These are phyloP conservation scores for Fagopyrum tataricum DNA, from an alignment of 148 eudicot species.

Conservation along the genomic window DNA sequence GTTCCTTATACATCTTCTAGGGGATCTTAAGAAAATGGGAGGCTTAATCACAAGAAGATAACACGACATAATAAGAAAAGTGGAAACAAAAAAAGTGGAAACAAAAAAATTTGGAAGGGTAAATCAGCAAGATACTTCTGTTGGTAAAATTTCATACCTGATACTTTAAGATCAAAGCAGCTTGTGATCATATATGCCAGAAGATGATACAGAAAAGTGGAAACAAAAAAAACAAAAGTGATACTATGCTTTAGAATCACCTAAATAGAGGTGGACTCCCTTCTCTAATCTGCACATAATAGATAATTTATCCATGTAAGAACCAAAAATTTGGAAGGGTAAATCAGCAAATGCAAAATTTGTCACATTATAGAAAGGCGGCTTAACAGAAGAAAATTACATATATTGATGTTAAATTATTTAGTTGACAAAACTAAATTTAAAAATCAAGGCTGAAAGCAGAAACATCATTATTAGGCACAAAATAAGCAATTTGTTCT, in stretches of 20 bases:
- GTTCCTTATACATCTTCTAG: too few relatives aligned
- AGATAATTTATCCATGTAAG: too few relatives aligned
- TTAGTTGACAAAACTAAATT: background rate
- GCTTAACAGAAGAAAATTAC: too few relatives aligned
- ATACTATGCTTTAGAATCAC: background rate
- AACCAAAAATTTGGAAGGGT: background rate
- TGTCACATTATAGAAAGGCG: too few relatives aligned
- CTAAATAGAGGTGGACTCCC: background rate
- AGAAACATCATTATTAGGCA: background rate
- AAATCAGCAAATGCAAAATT: background rate
- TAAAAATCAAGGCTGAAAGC: background rate
- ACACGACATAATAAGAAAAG: too few relatives aligned
- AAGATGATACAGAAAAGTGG: background rate
- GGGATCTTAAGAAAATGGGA: too few relatives aligned
- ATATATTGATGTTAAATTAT: background rate
- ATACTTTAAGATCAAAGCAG: background rate
- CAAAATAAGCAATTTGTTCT: background rate
- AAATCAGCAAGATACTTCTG: background rate
- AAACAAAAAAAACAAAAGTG: background rate
- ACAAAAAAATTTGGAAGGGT: too few relatives aligned
- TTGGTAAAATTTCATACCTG: slow-evolving; percentile 2
- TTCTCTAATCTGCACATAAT: too few relatives aligned
- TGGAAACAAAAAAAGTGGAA: too few relatives aligned
- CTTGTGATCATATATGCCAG: background rate
- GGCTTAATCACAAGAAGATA: too few relatives aligned